Evolutionary conservation across 2,329 filamentous ascomycete genomes (phyloP), one percentile per base, ranked within the genome.

Genomic region (Neoarthrinium moseri): DNA sequence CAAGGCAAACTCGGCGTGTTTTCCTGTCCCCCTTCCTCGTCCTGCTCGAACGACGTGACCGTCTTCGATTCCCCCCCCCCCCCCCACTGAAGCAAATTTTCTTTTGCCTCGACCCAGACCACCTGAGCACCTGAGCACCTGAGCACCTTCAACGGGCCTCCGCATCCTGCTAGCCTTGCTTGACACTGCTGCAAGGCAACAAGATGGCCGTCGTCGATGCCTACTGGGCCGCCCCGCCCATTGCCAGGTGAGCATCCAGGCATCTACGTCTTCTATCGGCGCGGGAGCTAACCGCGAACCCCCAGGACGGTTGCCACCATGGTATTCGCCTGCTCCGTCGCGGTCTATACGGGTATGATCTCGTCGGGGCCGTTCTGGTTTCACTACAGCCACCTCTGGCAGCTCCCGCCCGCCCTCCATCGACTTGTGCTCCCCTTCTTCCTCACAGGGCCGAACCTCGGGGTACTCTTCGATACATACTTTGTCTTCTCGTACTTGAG

Each of bases 401-500:
- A 74, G 47, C 67, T 80, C 38, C 71, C 80, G 32, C 72, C 72
- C 27, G 62, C 69, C 49, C 54, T 76, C 46, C 74, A 74, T 65
- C 70, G 72, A 38, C 48, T 70, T 17, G 57, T 67, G 22, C 71
- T 70, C 30, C 65, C 60, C 58, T 76, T 73, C 60, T 50, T 75
- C 24, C 45, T 77, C 24, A 69, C 68, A 18, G 51, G 57, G 4
- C 67, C 69, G 6, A 45, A 66, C 40, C 46, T 76, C 47, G 60
- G 70, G 38, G 81, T 91, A 54, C 60, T 91, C 45, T 72, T 90
- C 61, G 87, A 91, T 63, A 83, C 88, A 34, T 90, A 89, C 70
- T 86, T 89, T 59, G 74, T 94, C 54, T 96, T 86, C 71, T 84
- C 80, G 52, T 95, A 94, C 69, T 72, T 86, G 56, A 86, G 80